Evolutionary conservation across 495 filamentous ascomycete genomes (phyloP).

Genomic region (Penicillium coprophilum): DNA sequence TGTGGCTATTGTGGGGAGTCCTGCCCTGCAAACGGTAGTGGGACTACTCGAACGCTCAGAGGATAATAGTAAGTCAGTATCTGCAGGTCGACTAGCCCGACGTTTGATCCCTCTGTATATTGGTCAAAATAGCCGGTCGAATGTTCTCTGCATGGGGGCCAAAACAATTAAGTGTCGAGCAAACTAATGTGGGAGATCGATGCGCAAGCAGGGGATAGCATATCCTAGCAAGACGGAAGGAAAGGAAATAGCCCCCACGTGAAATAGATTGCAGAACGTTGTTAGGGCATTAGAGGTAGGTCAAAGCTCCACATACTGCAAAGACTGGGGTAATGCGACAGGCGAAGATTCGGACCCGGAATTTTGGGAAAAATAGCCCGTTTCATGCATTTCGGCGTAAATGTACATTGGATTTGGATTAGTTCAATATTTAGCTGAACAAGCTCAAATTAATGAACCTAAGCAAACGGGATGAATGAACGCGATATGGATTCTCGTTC

Average conservation of each 20-base stretch:
- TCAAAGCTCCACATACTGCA: neutral
- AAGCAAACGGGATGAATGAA: neutral
- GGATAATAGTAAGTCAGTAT: neutral
- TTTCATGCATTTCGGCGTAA: neutral
- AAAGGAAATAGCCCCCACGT: neutral
- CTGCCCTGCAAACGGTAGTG: neutral
- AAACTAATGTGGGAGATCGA: neutral
- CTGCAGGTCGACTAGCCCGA: neutral
- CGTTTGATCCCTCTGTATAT: neutral
- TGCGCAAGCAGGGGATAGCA: neutral
- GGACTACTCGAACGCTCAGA: neutral
- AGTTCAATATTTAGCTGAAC: neutral
- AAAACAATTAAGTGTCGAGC: neutral
- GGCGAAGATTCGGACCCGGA: neutral
- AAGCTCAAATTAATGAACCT: neutral
- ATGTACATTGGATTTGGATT: neutral
- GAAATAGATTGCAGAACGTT: neutral
- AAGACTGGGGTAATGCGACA: neutral
- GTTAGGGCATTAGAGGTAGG: neutral
- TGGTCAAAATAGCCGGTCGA: neutral
- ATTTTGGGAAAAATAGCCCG: neutral
- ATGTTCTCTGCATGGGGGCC: neutral
- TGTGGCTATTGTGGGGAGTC: neutral
- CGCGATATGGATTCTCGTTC: neutral
- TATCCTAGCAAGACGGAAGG: neutral